Conservation (phyloP, 306 rosid genomes). For the Vigna angularis region DNA sequence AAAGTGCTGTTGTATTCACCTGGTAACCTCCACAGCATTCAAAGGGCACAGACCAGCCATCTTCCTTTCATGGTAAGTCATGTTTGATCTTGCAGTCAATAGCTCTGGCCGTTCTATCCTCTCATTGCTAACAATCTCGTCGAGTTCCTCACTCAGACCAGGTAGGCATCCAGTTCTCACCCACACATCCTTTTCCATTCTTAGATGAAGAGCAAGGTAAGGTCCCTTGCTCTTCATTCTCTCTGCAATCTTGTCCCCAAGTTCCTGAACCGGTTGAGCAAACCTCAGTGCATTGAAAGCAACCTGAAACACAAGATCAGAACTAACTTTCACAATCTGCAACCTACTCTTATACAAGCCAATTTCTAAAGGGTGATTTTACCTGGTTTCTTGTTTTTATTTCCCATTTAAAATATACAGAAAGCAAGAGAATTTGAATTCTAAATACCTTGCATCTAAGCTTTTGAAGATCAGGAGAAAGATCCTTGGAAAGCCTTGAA, state of each 20-base stretch:
- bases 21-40: conserved; percentile 77
- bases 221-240: conserved; percentile 94
- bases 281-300: conserved; percentile 95
- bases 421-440: background rate
- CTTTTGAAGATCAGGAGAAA: conserved; percentile 97
- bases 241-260: conserved; percentile 78
- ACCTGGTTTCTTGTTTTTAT: background rate
- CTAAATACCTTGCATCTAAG: conserved; percentile 90
- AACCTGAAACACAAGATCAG: conserved; percentile 63
- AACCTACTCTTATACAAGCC: background rate
- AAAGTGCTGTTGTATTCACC: conserved; percentile 52
- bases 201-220: conserved; percentile 87
- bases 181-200: conserved; percentile 99
- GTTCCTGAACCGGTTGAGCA: conserved; percentile 76
- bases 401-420: background rate
- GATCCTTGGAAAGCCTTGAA: conserved; percentile 89
- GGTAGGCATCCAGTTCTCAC: conserved; percentile 99
- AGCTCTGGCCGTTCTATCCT: conserved; percentile 85
- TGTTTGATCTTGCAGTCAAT: conserved; percentile 84
- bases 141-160: conserved; percentile 69
- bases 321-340: conserved; percentile 38
- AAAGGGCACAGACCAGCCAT: conserved; percentile 96
- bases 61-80: conserved; percentile 90
- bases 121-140: conserved; percentile 78
- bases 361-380: conserved; percentile 3